Conservation (phyloP, 139 green algal species). For the Diplosphaera chodatii region DNA sequence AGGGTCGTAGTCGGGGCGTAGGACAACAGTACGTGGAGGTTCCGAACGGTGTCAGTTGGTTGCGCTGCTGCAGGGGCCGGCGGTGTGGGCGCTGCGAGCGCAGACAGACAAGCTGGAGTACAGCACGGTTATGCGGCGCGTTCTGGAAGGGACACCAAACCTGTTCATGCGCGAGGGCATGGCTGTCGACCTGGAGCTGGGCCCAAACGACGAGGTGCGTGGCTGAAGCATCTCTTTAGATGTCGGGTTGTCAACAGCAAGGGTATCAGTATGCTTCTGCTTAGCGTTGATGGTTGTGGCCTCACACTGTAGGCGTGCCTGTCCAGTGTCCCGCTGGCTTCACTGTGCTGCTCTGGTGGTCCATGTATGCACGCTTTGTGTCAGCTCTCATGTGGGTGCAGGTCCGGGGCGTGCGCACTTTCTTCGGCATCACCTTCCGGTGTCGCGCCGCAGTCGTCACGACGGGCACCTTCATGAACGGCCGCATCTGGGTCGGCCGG, state of each 20-base stretch:
- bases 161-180: constrained; percentile 88
- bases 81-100: constrained; percentile 93
- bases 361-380: too few relatives aligned
- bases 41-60: too few relatives aligned
- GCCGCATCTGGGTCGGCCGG: constrained; percentile 90
- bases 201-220: constrained; percentile 79
- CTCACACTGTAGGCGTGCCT: too few relatives aligned
- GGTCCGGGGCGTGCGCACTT: constrained; percentile 72
- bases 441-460: constrained; percentile 79
- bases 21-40: too few relatives aligned
- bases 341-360: too few relatives aligned
- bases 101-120: constrained; percentile 99
- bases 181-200: constrained; percentile 77
- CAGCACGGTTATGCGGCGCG: constrained; percentile 49
- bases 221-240: too few relatives aligned
- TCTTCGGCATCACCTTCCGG: constrained; percentile 85
- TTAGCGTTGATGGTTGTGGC: too few relatives aligned
- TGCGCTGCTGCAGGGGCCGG: constrained; percentile 65
- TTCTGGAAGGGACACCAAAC: constrained; percentile 75
- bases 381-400: too few relatives aligned
- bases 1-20: too few relatives aligned
- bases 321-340: too few relatives aligned
- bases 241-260: too few relatives aligned
- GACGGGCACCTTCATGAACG: constrained; percentile 98
- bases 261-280: too few relatives aligned